phyloP scores from a whole-genome alignment of 768 basidiomycete species.

The Psilocybe sp. region DNA sequence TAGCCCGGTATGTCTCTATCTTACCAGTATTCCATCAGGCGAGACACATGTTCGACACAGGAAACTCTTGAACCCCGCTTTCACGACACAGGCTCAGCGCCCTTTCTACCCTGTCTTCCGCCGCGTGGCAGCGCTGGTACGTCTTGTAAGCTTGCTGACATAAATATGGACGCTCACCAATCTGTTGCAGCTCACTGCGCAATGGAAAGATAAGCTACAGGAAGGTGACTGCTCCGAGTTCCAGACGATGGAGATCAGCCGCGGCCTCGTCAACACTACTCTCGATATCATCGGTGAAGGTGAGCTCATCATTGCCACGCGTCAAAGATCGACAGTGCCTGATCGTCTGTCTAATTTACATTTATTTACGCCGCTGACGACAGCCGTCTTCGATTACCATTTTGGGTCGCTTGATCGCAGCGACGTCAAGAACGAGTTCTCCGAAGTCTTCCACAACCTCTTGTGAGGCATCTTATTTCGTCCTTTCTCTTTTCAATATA shows the following conservation, averaged over 20 bases:
- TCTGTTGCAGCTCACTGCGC: not conserved
- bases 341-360: not conserved
- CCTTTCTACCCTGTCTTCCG: constrained; percentile 8
- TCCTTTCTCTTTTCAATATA: not conserved
- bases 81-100: constrained; percentile 8
- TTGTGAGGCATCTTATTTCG: constrained; percentile 1
- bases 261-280: constrained; percentile 5
- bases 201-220: constrained; percentile 10
- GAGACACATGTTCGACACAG: constrained; percentile 9
- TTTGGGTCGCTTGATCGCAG: constrained; percentile 7
- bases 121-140: constrained; percentile 7
- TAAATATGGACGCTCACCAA: too few relatives aligned
- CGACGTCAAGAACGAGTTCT: constrained; percentile 6
- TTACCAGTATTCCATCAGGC: not conserved
- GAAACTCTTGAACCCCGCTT: constrained; percentile 8
- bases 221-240: constrained; percentile 10
- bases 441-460: constrained; percentile 8
- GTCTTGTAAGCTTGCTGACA: not conserved
- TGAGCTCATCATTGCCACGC: not conserved
- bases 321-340: not conserved
- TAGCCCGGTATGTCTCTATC: too few relatives aligned
- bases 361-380: too few relatives aligned
- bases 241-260: constrained; percentile 7
- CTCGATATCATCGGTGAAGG: constrained; percentile 11
- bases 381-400: constrained; percentile 11